Base-by-base conservation (phyloP, 208 protist genomes). In the Histomonas meleagridis region DNA sequence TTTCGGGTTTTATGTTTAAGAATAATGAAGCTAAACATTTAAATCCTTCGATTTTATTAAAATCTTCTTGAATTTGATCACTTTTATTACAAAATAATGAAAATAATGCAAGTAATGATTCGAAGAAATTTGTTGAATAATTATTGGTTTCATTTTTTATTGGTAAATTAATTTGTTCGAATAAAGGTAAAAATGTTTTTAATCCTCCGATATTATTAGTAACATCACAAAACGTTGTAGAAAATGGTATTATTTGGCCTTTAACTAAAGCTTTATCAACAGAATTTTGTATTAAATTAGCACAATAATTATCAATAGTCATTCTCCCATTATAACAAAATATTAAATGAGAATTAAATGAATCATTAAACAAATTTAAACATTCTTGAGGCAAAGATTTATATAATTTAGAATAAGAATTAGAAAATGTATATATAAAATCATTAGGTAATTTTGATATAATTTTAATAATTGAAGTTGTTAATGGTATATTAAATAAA, bases 261-360 rank as follows among this genome's bases (percentile, higher is more conserved):
- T 46, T 21, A 38, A 86, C 76, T 86, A 23, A 26, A 32, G 76
- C 76, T 55, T 55, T 86, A n/a, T 14, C 76, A 38, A 86, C 46
- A 18, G 18, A 40, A 51, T 46, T 51, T 55, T 26, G 7, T 55
- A 46, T 40, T n/a, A 86, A 43, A 35, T 86, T 86, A 0, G 76
- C 76, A n/a, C 76, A 86, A 55, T 16, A 57, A 9, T 43, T 53
- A 38, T 46, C 76, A 38, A 35, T 28, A 32, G 76, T 86, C 76
- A 86, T 86, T 86, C 76, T 51, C 16, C 46, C 76, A n/a, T 86
- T 86, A 16, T 51, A 55, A 35, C 76, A 86, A n/a, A 86, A 57
- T 21, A 86, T 40, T 1, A 86, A 16, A 38, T 12, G n/a, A 4
- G 43, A 51, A 55, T 86, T 28, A 48, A 55, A 57, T 38, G 43